Evolutionary conservation across 805 yeast genomes (phyloP).

Genomic region (Zygotorulaspora florentina): DNA sequence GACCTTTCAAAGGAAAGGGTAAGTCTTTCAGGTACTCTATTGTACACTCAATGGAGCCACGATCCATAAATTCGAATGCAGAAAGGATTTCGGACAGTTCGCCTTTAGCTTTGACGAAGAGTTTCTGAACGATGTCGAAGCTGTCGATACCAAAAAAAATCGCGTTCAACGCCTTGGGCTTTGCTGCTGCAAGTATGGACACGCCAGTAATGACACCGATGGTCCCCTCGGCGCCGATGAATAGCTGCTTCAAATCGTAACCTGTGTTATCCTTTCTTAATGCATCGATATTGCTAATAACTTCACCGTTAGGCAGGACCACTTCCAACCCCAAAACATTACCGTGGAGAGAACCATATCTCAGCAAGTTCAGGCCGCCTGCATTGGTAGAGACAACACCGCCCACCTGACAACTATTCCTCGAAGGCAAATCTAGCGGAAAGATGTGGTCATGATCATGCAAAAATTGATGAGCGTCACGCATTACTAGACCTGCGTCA

Average conservation of each 20-base stretch:
- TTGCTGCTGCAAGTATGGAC: slow-evolving; percentile 76
- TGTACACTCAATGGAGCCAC: slow-evolving; percentile 55
- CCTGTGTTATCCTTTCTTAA: slow-evolving; percentile 90
- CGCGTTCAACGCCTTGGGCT: slow-evolving; percentile 75
- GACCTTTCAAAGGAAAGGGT: slow-evolving; percentile 68
- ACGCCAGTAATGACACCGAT: slow-evolving; percentile 81
- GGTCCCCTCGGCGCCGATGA: slow-evolving; percentile 87
- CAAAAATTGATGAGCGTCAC: slow-evolving; percentile 67
- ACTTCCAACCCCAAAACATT: slow-evolving; percentile 80
- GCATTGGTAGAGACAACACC: slow-evolving; percentile 90
- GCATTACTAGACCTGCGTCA: slow-evolving; percentile 82
- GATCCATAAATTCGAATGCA: slow-evolving; percentile 87
- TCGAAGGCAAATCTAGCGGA: slow-evolving; percentile 87
- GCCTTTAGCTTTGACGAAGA: slow-evolving; percentile 64
- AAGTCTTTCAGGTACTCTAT: slow-evolving; percentile 47
- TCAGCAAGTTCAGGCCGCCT: slow-evolving; percentile 76
- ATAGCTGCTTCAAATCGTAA: slow-evolving; percentile 78
- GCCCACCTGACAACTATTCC: slow-evolving; percentile 88
- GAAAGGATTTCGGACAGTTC: slow-evolving; percentile 77
- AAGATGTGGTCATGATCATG: slow-evolving; percentile 75
- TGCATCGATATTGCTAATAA: slow-evolving; percentile 68
- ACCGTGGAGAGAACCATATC: slow-evolving; percentile 87
- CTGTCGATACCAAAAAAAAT: slow-evolving; percentile 74
- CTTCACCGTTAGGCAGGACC: slow-evolving; percentile 76
- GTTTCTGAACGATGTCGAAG: slow-evolving; percentile 70